These are phyloP conservation scores for Mycogone perniciosa DNA, from an alignment of 2,329 filamentous ascomycete genomes.

Conservation along the genomic window DNA sequence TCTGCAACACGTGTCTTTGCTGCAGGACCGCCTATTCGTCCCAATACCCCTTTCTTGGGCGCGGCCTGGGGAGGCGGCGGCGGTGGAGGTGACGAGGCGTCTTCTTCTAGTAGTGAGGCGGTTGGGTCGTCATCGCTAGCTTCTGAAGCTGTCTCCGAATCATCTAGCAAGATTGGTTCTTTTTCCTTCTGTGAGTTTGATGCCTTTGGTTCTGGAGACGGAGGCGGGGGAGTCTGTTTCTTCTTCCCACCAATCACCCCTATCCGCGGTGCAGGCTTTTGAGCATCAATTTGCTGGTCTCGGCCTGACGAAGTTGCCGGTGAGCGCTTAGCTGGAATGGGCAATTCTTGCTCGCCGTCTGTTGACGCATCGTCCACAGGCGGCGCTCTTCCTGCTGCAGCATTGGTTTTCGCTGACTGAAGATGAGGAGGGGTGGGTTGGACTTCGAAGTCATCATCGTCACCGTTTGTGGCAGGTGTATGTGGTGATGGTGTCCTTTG, in stretches of 20 bases:
- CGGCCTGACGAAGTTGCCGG: constrained; percentile 12
- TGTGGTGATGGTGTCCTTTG: constrained; percentile 13
- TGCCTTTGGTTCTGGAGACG: constrained; percentile 14
- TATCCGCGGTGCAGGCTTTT: constrained; percentile 21
- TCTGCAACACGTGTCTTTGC: constrained; percentile 15
- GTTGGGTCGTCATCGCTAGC: constrained; percentile 28
- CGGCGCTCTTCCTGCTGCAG: constrained; percentile 9
- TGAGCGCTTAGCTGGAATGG: constrained; percentile 16
- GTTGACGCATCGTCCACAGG: constrained; percentile 26
- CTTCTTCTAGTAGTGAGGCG: constrained; percentile 17
- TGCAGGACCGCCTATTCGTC: constrained; percentile 35
- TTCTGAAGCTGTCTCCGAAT: constrained; percentile 40
- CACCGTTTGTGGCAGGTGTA: constrained; percentile 24
- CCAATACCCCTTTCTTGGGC: constrained; percentile 29
- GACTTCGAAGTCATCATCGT: constrained; percentile 47
- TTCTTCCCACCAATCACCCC: constrained; percentile 31
- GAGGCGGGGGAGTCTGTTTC: constrained; percentile 19
- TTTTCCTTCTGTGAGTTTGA: constrained; percentile 8
- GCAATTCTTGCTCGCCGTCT: constrained; percentile 25
- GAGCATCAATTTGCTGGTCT: constrained; percentile 15
- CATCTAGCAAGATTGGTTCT: constrained; percentile 15
- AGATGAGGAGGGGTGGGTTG: constrained; percentile 41
- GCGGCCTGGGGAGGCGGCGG: constrained; percentile 19
- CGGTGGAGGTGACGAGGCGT: constrained; percentile 15
- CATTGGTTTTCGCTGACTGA: constrained; percentile 20